These are phyloP conservation scores for Helicocarpus griseus DNA, from an alignment of 2,329 filamentous ascomycete species.

Conservation along the genomic window DNA sequence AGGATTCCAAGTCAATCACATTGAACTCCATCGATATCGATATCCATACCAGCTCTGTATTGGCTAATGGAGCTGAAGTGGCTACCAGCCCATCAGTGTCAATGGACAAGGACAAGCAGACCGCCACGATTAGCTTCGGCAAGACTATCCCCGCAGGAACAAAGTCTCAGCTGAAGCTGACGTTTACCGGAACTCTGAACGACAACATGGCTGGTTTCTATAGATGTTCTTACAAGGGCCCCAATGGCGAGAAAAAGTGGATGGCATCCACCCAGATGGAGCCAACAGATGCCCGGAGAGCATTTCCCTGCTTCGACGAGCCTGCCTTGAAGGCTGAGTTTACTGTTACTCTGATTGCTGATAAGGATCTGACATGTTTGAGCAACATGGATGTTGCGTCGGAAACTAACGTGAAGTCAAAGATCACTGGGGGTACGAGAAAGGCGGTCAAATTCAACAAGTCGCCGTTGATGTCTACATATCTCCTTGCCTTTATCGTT, in stretches of 20 bases:
- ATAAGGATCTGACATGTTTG: slow-evolving; percentile 81
- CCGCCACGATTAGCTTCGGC: slow-evolving; percentile 69
- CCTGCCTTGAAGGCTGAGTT: slow-evolving; percentile 88
- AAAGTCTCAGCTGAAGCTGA: slow-evolving; percentile 68
- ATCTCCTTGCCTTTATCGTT: slow-evolving; percentile 86
- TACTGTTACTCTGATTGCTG: slow-evolving; percentile 80
- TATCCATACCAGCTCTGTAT: slow-evolving; percentile 64
- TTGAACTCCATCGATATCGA: slow-evolving; percentile 83
- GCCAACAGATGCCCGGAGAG: slow-evolving; percentile 81
- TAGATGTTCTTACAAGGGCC: slow-evolving; percentile 80
- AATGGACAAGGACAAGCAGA: slow-evolving; percentile 71
- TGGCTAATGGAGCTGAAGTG: slow-evolving; percentile 45
- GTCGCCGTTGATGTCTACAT: slow-evolving; percentile 91
- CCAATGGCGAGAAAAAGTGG: slow-evolving; percentile 68
- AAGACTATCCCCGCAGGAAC: slow-evolving; percentile 62
- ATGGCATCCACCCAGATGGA: slow-evolving; percentile 95
- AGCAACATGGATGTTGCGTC: slow-evolving; percentile 94
- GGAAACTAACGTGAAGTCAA: slow-evolving; percentile 62
- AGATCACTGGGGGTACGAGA: slow-evolving; percentile 53
- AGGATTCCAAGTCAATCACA: slow-evolving; percentile 76
- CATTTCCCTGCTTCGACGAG: slow-evolving; percentile 96
- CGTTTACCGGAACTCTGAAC: slow-evolving; percentile 71
- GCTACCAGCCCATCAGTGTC: slow-evolving; percentile 58
- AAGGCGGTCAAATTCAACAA: slow-evolving; percentile 89
- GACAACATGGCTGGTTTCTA: slow-evolving; percentile 98